Evolutionary conservation across 148 eudicot species (phyloP), one percentile per base, ranked within the genome.

Genomic region (Camellia japonica): DNA sequence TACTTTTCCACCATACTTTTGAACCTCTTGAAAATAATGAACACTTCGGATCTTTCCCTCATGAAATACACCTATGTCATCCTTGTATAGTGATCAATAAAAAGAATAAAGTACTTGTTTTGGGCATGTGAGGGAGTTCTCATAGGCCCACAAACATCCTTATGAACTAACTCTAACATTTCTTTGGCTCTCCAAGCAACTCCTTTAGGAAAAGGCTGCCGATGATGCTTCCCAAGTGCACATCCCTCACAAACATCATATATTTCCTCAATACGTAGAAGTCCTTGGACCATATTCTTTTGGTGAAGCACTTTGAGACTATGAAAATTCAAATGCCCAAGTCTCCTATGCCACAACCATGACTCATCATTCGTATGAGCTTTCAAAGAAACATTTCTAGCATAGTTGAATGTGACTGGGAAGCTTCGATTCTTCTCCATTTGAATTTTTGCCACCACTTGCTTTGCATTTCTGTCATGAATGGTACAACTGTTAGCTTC

Each of bases 1-100:
- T 76, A 63, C 16, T 68, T 81, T n/a, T 81, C 83, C 0, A 68
- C 82, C 0, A 42, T 13, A 11, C 41, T 54, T 68, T 75, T 81
- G 20, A 76, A 76, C 20, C 44, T 68, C 13, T 56, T 13, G n/a
- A 79, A 83, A 8, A 30, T 14, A 1, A 9, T 16, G 30, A 74
- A 78, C 11, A 58, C 79, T 9, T 83, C 82, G 12, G 42, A 70
- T 18, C 59, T 74, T 10, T 67, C 41, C 16, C 5, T 73, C 61
- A 79, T 19, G 10, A 79, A 79, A 61, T 78, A 79, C 20, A 74
- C 70, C 82, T 76, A 83, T 3, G 60, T 68, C 82, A 79, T 83
- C 46, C 60, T 59, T 3, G 71, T 74, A n/a, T n/a, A n/a, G 15
- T 10, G 63, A 30, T 83, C 79, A 49, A 82, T 16, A 1, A 59